Evolutionary conservation across 2,329 filamentous ascomycete species (phyloP), one percentile per base, ranked within the genome.

Genomic region (Colletotrichum spaethianum): DNA sequence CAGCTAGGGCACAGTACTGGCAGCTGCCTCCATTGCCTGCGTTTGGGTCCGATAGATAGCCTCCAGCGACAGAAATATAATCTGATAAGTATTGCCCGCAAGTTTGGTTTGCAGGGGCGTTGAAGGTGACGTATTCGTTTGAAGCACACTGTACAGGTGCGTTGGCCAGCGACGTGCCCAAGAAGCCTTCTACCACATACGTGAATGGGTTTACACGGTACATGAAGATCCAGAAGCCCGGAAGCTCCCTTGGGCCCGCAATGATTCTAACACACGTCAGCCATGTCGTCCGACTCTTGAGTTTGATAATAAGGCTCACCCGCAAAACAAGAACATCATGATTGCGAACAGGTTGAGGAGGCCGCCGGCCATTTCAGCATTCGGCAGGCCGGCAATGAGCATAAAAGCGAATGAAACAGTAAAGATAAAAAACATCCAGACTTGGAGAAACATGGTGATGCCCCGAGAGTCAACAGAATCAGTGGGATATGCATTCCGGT

Each of bases 391-490:
- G 0, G 91, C 87, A 57, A 93, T 91, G 67, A 91, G 78, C 85
- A 93, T 88, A 73, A 89, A 85, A 1, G 90, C 87, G 78, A 94
- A 94, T 0, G 91, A 93, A 5, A 87, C 90, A 0, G 89, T 87
- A 77, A 92, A 92, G 67, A 93, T 79, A 74, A 93, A 86, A 83
- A 93, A 93, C 55, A 86, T 83, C 81, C 88, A 87, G 52, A 91
- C 83, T 71, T 92, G 87, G 4, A 93, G 83, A 80, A 92, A 90
- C 82, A 93, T 89, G 16, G 92, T 86, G 1, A 84, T 88, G 16
- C 90, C 89, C 16, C 91, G 89, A 2, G 74, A 76, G 11, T 78
- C 48, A 5, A 76, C 75, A 28, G 89, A 83, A 69, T 87, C 82
- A 2, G 87, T 88, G 6, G 83, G 82, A 28, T 85, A 80, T 0